These are phyloP conservation scores for Corchorus capsularis DNA, from an alignment of 345 rosid species.

Conservation along the genomic window DNA sequence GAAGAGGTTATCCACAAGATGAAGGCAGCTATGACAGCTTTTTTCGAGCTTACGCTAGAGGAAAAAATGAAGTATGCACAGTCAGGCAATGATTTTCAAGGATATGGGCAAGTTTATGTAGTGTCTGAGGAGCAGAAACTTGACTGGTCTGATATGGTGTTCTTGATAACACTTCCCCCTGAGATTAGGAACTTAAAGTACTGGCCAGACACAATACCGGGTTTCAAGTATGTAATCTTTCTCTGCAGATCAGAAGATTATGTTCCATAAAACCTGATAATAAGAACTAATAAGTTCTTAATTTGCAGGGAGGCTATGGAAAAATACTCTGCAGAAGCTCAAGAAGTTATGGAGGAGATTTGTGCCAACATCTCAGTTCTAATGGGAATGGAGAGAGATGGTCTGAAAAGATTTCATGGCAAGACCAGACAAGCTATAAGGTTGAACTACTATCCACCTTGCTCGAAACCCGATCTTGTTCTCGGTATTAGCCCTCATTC, in stretches of 20 bases:
- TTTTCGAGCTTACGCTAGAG: slow-evolving; percentile 27
- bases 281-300: too few species aligned
- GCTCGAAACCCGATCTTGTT: background rate
- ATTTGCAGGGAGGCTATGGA: background rate
- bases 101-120: background rate
- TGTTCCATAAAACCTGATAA: too few species aligned
- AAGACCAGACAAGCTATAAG: slow-evolving; percentile 30
- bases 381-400: background rate
- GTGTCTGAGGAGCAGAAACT: background rate
- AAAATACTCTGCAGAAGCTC: background rate
- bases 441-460: slow-evolving; percentile 17
- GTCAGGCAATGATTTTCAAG: slow-evolving; percentile 11
- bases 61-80: slow-evolving; percentile 32
- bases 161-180: too few species aligned
- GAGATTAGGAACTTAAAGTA: background rate
- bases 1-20: background rate
- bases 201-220: background rate
- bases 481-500: background rate
- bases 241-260: background rate
- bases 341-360: background rate
- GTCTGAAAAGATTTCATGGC: background rate
- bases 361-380: slow-evolving; percentile 7
- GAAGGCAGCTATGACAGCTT: background rate
- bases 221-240: background rate
- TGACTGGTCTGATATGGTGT: too few species aligned